Base-by-base conservation (phyloP, 495 filamentous ascomycete genomes). In the Bombardia bombarda region DNA sequence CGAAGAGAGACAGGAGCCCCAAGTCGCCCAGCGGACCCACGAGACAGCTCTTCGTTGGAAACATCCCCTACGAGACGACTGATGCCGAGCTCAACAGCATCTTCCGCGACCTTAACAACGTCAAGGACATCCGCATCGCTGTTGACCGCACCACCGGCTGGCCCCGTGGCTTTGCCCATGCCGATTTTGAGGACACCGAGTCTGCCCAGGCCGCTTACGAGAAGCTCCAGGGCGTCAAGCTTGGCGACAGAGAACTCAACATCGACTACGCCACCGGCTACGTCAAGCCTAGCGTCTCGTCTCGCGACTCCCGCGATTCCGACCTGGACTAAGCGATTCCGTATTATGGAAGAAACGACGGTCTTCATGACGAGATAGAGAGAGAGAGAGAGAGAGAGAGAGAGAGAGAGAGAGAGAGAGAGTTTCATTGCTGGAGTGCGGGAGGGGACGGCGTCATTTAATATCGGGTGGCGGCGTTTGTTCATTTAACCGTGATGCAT, bases 121-220 rank as follows among this genome's bases (percentile, higher is more conserved):
- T 92, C 18, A 62, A 74, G 42, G 90, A 96, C 51, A 80, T 98
- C 24, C 79, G 92, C 34, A 81, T 98, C 24, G 84, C 92, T 28
- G 84, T 96, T 48, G 92, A 98, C 62, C 77, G 87, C 40, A 76
- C 82, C 19, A 90, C 89, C 4, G 90, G 92, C 12, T 81, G 86
- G 61, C 86, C 85, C 14, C 77, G 86, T 50, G 92, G 92, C 35
- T 98, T 95, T 55, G 84, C 82, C 8, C 92, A 97, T 58, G 86
- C 80, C 17, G 90, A 96, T 53, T 98, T 98, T 58, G 43, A 70
- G 16, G 77, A 85, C 53, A 50, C 82, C 9, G 62, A 74, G 41
- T 75, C 73, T 31, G 87, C 90, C 9, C 45, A 60, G 32, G 60
- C 55, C 20, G 90, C 75, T 0, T 66, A 59, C 49, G 73, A 79